Base-by-base conservation (phyloP, 1,284 basidiomycete species). In the Earliella scabrosa region DNA sequence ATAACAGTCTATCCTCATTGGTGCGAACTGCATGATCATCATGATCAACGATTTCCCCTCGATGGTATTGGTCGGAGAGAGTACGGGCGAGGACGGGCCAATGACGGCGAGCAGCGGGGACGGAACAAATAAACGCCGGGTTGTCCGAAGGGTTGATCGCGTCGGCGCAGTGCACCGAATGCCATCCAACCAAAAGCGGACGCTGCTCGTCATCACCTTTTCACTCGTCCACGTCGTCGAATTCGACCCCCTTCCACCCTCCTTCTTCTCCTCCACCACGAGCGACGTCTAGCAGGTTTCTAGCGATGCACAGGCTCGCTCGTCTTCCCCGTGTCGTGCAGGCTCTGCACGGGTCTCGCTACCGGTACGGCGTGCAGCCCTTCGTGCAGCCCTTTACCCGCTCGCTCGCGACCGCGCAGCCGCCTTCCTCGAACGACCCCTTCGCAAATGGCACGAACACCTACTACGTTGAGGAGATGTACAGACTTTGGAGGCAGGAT, bases 381-480 rank as follows among this genome's bases (percentile, higher is more conserved):
- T 39, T 54, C 20, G 26, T 29, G 27, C 43, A 29, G 43, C 38
- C 53, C 44, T 40, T 61, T 41, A 60, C 58, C 53, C 74, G 75
- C 45, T 56, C 66, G 2, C 69, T 85, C 52, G 87, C 86, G 24
- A 83, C 84, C 34, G 46, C 46, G 24, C 54, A 68, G 26, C 71
- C 82, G 21, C 88, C 88, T 3, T 90, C 88, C 1, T 73, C 87
- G 20, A 89, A 89, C 63, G 89, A 92, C 71, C 79, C 83, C 18
- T 96, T 97, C 71, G 93, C 93, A 21, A 95, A 92, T 63, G 93
- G 93, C 50, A 94, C 89, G 44, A 97, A 97, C 76, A 82, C 93
- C 38, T 96, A 97, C 79, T 98, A 99, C 72, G 92, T 90, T 43
- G 96, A 98, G 70, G 93, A 97, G 77, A 96, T 97, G 95, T 96